Evolutionary conservation across 2,329 filamentous ascomycete species (phyloP).

Genomic region (Cladophialophora carrionii): DNA sequence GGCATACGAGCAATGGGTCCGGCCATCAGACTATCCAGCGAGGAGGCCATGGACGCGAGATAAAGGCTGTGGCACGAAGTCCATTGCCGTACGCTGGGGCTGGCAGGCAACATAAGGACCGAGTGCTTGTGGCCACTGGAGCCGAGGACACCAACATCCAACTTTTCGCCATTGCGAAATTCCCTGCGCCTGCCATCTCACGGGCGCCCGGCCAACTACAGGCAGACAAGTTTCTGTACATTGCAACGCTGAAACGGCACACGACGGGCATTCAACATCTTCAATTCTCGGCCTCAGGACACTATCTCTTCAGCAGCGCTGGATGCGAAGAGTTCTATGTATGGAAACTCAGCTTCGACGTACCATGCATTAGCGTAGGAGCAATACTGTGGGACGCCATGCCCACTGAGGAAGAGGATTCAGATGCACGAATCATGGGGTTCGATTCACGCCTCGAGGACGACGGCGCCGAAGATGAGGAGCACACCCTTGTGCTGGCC

Average conservation of each 20-base stretch:
- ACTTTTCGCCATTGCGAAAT: constrained; percentile 55
- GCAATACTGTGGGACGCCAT: constrained; percentile 57
- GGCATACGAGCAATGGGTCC: constrained; percentile 47
- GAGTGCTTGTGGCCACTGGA: constrained; percentile 63
- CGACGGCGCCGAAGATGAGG: constrained; percentile 17
- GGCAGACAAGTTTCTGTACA: constrained; percentile 15
- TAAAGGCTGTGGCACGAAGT: constrained; percentile 64
- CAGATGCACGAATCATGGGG: constrained; percentile 78
- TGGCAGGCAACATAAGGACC: neutral
- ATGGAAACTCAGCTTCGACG: constrained; percentile 65
- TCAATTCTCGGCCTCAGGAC: constrained; percentile 68
- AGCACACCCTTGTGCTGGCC: constrained; percentile 68
- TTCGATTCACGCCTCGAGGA: constrained; percentile 60
- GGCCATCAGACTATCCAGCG: constrained; percentile 59
- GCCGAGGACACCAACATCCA: constrained; percentile 75
- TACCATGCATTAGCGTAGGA: constrained; percentile 59
- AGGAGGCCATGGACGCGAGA: constrained; percentile 85
- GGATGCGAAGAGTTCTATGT: constrained; percentile 88
- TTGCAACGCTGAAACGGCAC: constrained; percentile 69
- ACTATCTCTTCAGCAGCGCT: constrained; percentile 79
- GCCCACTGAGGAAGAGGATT: constrained; percentile 53
- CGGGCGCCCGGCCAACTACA: constrained; percentile 35
- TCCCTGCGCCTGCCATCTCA: neutral
- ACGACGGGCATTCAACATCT: constrained; percentile 81
- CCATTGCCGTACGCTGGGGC: constrained; percentile 36